Evolutionary conservation across 1,284 basidiomycete genomes (phyloP).

Genomic region (Ceratobasidium sp.): DNA sequence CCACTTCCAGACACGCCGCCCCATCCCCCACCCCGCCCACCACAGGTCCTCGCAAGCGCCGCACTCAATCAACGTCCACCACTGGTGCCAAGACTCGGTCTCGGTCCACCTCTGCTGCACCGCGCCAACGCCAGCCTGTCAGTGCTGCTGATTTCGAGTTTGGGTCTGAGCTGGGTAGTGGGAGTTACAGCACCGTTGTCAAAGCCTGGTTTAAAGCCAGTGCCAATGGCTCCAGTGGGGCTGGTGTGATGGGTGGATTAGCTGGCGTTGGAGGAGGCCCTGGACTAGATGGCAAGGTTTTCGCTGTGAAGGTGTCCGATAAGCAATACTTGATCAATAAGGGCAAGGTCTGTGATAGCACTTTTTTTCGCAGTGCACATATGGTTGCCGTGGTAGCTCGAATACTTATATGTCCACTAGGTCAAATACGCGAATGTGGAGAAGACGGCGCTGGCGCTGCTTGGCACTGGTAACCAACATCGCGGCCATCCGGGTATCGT

Average conservation of each 20-base stretch:
- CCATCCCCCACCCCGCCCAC: constrained; percentile 12
- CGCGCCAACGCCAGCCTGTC: constrained; percentile 60
- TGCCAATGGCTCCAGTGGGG: constrained; percentile 41
- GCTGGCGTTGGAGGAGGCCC: constrained; percentile 68
- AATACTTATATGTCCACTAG: background rate
- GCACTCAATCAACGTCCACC: constrained; percentile 31
- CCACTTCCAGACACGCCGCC: background rate
- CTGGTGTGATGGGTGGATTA: constrained; percentile 21
- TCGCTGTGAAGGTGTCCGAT: constrained; percentile 81
- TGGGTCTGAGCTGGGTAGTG: constrained; percentile 76
- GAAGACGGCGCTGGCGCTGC: constrained; percentile 65
- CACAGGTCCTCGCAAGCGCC: constrained; percentile 1
- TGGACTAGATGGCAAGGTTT: constrained; percentile 67
- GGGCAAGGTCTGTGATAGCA: constrained; percentile 66
- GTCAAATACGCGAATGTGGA: constrained; percentile 64
- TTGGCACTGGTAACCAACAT: constrained; percentile 45
- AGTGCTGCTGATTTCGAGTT: constrained; percentile 74
- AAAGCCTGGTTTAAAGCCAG: constrained; percentile 31
- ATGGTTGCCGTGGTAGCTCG: background rate
- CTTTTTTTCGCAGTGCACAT: constrained; percentile 50
- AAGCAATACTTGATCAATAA: constrained; percentile 76
- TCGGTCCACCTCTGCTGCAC: constrained; percentile 36
- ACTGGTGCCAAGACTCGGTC: constrained; percentile 29
- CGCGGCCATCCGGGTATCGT: constrained; percentile 85
- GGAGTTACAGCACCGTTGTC: constrained; percentile 78